Base-by-base conservation (phyloP, 2,329 filamentous ascomycete species). In the Paecilomyces niveus region DNA sequence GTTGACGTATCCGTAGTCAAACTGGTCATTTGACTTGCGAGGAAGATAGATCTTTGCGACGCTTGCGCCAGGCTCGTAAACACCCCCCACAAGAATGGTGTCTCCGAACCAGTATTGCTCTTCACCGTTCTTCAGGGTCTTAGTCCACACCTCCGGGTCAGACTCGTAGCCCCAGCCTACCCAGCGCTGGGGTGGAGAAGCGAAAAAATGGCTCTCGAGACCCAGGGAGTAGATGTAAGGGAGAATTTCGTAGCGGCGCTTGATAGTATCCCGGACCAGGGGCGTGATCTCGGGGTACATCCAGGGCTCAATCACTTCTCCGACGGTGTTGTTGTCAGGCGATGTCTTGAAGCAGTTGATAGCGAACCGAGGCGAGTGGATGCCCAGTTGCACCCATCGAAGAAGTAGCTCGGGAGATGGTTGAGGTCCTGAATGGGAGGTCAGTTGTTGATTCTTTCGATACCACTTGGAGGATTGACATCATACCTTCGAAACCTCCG, bases 291-390 rank as follows among this genome's bases (percentile, higher is more conserved):
- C 82, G 0, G 86, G 85, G 66, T 90, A 88, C 86, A 90, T 89
- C 86, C 87, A 90, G 0, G 88, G 88, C 73, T 90, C 87, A 59
- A 90, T 90, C 0, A 90, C 87, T 35, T 89, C 87, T 7, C 88
- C 88, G 24, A 89, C 79, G 0, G 78, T 78, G 65, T 86, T 89
- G 70, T 90, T 85, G 0, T 81, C 76, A 0, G 83, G 80, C 0
- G 81, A 83, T 0, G 88, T 90, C 74, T 90, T 90, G 81, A 87
- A 90, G 72, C 88, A 90, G 72, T 90, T 90, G 76, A 90, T 90
- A 10, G 88, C 85, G 65, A 90, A 90, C 0, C 88, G 84, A 0
- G 85, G 81, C 1, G 86, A 87, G 73, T 89, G 83, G 60, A 85
- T 83, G 5, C 87, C 88, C 1, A 89, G 80, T 67, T 90, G 88